Percentiles rank a stretch among this genome's conserved stretches.
These are phyloP conservation scores for Allantophomopsis cytisporea DNA, from an alignment of 2,329 filamentous ascomycete genomes.

Conservation along the genomic window DNA sequence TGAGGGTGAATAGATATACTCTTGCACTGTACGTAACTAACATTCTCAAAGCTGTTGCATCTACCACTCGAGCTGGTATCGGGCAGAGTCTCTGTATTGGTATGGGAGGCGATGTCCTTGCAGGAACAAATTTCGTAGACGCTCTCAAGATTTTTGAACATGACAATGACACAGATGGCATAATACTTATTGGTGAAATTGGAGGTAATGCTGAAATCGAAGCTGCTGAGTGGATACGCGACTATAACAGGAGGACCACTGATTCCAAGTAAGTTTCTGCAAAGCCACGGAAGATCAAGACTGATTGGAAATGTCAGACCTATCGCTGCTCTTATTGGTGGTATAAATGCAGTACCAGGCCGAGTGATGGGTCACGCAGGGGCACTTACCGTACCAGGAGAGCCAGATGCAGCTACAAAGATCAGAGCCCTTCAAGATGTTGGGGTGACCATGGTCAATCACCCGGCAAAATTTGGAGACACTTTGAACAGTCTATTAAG, in stretches of 20 bases:
- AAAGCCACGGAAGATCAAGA: background rate
- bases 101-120: conserved; percentile 59
- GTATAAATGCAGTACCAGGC: conserved; percentile 46
- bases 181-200: conserved; percentile 54
- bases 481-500: conserved; percentile 49
- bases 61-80: conserved; percentile 53
- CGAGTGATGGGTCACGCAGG: conserved; percentile 71
- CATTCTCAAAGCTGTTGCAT: conserved; percentile 42
- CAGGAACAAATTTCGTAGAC: conserved; percentile 63
- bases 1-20: conserved; percentile 27
- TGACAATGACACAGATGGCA: conserved; percentile 52
- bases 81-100: conserved; percentile 63
- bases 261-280: conserved; percentile 45
- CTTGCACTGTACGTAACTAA: background rate
- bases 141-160: conserved; percentile 51
- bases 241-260: conserved; percentile 40
- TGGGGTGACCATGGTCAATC: conserved; percentile 58
- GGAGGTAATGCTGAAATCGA: conserved; percentile 52
- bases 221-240: conserved; percentile 60
- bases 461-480: conserved; percentile 61
- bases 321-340: conserved; percentile 59
- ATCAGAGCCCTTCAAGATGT: conserved; percentile 50
- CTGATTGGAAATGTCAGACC: conserved; percentile 31
- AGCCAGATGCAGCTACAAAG: conserved; percentile 52
- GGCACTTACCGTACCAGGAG: conserved; percentile 54